Base-by-base conservation (phyloP, 2,329 filamentous ascomycete species). In the Fusarium decemcellulare region DNA sequence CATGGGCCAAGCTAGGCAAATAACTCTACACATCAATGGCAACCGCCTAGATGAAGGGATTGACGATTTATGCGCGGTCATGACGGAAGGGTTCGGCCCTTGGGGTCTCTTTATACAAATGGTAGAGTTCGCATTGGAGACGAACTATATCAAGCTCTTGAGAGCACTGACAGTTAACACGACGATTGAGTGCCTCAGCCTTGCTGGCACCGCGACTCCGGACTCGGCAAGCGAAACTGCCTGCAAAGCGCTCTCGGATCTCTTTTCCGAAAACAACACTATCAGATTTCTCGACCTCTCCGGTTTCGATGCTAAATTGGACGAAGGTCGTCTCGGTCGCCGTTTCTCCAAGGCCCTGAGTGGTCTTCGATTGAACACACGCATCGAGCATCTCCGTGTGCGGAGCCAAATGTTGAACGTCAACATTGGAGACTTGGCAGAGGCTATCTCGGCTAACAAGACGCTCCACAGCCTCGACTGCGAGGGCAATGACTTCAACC, bases 251-350 rank as follows among this genome's bases (percentile, higher is more conserved):
- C 77, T 89, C 1, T 83, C 84, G 29, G 78, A 81, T 6, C 84
- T 89, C 53, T 86, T 89, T 43, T 79, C 81, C n/a, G 77, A 79
- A 29, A 89, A 89, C 74, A 75, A 77, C 8, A 84, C 83, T 0
- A 77, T 89, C 46, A 83, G 81, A n/a, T 87, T 81, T 60, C 80
- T 89, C 3, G 87, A 89, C 67, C 77, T 89, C 8, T 89, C 87
- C 1, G 87, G 87, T 2, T 88, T 85, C 71, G 84, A 84, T 48
- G 85, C 86, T 46, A 88, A 87, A 73, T 78, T 89, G 8, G 87
- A 89, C 67, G 87, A 89, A 65, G 84, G 85, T 0, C 84, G 87
- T 62, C 80, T 89, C 10, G 86, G 86, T 15, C 83, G 80, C 61
- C 85, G 85, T 9, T 86, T 88, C 62, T 86, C 85, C 0, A 83